Conservation (phyloP, 148 eudicot species). For the Chenopodium berlandieri region DNA sequence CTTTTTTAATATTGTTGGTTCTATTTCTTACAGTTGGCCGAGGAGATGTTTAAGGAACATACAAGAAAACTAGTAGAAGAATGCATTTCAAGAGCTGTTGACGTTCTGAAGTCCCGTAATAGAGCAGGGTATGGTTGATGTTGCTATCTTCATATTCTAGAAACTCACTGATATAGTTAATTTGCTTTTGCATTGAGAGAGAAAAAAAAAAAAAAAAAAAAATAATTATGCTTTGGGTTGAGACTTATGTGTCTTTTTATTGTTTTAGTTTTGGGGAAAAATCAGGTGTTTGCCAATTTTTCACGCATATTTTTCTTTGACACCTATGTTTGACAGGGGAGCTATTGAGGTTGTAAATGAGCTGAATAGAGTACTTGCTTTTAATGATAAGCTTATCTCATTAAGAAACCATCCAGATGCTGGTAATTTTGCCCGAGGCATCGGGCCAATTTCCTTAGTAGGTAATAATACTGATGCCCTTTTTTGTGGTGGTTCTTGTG, state of each 20-base stretch:
- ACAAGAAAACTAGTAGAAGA: constrained; percentile 78
- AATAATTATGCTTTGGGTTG: background rate
- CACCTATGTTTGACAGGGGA: constrained; percentile 46
- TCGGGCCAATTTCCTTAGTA: constrained; percentile 71
- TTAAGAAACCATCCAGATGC: constrained; percentile 73
- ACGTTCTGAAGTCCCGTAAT: constrained; percentile 57
- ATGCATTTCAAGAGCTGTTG: constrained; percentile 63
- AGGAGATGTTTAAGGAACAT: constrained; percentile 72
- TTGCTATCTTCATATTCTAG: background rate
- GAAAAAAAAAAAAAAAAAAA: background rate
- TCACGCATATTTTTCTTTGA: constrained; percentile 8
- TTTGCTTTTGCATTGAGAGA: background rate
- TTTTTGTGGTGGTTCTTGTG: constrained; percentile 4
- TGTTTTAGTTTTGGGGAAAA: background rate
- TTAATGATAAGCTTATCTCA: constrained; percentile 61
- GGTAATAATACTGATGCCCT: constrained; percentile 41
- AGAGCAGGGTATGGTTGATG: constrained; percentile 58
- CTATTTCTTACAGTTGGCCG: constrained; percentile 62
- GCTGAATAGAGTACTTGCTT: constrained; percentile 66
- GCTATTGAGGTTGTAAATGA: constrained; percentile 57
- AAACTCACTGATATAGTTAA: background rate
- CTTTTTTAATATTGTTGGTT: constrained; percentile 6
- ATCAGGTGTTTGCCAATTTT: background rate
- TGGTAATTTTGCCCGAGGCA: constrained; percentile 70
- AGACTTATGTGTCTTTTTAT: background rate